These are phyloP conservation scores for Peniophora sp. DNA, from an alignment of 1,284 basidiomycete species.

Conservation along the genomic window DNA sequence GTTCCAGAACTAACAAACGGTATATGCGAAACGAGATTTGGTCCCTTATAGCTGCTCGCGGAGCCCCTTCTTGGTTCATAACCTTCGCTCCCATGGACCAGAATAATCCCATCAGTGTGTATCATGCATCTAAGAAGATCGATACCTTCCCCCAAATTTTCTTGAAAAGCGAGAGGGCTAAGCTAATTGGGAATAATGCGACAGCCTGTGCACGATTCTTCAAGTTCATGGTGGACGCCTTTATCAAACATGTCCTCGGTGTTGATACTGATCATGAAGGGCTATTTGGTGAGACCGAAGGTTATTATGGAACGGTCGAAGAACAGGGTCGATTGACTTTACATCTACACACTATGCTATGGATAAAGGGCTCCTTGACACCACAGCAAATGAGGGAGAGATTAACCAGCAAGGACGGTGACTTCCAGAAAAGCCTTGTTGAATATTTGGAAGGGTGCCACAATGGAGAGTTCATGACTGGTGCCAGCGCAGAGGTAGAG, in stretches of 20 bases:
- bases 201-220: neutral
- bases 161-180: neutral
- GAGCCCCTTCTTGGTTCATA: conserved; percentile 28
- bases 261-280: neutral
- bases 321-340: neutral
- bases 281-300: neutral
- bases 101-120: neutral
- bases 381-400: neutral
- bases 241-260: neutral
- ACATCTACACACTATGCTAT: neutral
- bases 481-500: neutral
- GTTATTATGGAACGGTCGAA: neutral
- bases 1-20: conserved; percentile 24
- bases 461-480: neutral
- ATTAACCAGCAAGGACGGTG: conserved; percentile 5
- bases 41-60: conserved; percentile 22
- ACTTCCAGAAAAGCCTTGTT: conserved; percentile 12
- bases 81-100: conserved; percentile 22
- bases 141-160: neutral
- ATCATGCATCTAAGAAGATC: neutral
- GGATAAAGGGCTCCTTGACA: neutral
- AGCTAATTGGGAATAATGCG: neutral
- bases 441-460: conserved; percentile 11
- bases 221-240: neutral
- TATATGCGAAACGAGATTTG: conserved; percentile 29